Evolutionary conservation across 2,329 filamentous ascomycete species (phyloP).

Genomic region (Fulvia fulva): DNA sequence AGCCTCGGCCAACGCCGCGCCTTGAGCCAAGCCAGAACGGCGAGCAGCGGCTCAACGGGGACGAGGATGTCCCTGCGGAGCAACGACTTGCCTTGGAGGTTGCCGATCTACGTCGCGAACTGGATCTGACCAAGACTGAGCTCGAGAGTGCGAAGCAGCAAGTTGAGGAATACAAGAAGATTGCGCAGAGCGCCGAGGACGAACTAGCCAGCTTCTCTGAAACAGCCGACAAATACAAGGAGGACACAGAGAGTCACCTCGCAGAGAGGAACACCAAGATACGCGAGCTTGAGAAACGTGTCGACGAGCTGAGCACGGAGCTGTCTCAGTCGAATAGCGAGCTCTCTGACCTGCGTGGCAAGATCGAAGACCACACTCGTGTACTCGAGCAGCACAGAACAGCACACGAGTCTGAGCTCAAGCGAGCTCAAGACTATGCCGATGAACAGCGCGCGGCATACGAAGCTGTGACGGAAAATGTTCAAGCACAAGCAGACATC

Average conservation of each 20-base stretch:
- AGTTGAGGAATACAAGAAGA: conserved; percentile 80
- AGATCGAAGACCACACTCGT: conserved; percentile 70
- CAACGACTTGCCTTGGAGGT: conserved; percentile 82
- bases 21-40: conserved; percentile 36
- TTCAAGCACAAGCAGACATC: conserved; percentile 90
- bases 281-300: conserved; percentile 73
- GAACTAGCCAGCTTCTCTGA: conserved; percentile 74
- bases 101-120: conserved; percentile 78
- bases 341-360: conserved; percentile 72
- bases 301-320: conserved; percentile 80
- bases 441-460: conserved; percentile 75
- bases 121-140: conserved; percentile 76
- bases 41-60: conserved; percentile 47
- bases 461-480: conserved; percentile 82
- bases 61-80: conserved; percentile 59
- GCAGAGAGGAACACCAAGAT: conserved; percentile 76
- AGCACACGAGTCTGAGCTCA: conserved; percentile 72
- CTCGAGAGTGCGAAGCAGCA: conserved; percentile 77
- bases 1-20: conserved; percentile 71
- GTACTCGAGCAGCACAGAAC: conserved; percentile 77
- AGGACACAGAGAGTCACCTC: conserved; percentile 74
- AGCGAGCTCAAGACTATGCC: conserved; percentile 76
- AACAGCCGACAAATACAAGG: conserved; percentile 80
- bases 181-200: conserved; percentile 84
- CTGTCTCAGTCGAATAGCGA: conserved; percentile 77